Evolutionary conservation across 345 rosid species (phyloP), one percentile per base, ranked within the genome.

Genomic region (Lumnitzera littorea): DNA sequence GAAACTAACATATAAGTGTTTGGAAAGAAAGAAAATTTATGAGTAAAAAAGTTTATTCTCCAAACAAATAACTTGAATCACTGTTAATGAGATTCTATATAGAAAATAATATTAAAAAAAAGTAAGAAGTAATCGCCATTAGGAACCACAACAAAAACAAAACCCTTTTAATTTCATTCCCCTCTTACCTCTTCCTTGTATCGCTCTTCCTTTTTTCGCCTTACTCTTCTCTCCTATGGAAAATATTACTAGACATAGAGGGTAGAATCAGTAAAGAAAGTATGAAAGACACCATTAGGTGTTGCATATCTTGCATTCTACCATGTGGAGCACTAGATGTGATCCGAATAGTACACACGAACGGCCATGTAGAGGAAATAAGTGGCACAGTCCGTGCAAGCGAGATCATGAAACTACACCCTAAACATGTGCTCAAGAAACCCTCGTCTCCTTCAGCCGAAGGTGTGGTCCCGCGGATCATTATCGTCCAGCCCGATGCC

Each of bases 311-410:
- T 57, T 94, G 99, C 91, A 94, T 94, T 73, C 83, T 90, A 20
- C 99, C 99, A 5, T 94, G 99, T 50, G 99, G 99, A 58, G 88
- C 90, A 5, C 88, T 94, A 0, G 99, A 94, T 71, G 97, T 94
- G 67, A 84, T 94, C 64, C 82, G 99, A 1, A 88, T 94, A 70
- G 91, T 94, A 17, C 99, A 94, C 79, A 68, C 89, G 2, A 86
- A 84, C 57, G 97, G 99, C 47, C 82, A 80, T 20, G 99, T 94
- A 9, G 99, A 94, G 46, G 97, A 94, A 68, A 84, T 94, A 82
- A 81, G 90, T 48, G 99, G 99, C 71, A 58, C 81, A 13, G 66
- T 94, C 73, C 72, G 58, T 2, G 99, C 99, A 16, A 67, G 80
- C 43, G 96, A 94, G 61, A 75, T 94, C 80, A 80, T 94, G 91